Evolutionary conservation across 2,329 filamentous ascomycete species (phyloP).

Genomic region (Penicillium oxalicum): DNA sequence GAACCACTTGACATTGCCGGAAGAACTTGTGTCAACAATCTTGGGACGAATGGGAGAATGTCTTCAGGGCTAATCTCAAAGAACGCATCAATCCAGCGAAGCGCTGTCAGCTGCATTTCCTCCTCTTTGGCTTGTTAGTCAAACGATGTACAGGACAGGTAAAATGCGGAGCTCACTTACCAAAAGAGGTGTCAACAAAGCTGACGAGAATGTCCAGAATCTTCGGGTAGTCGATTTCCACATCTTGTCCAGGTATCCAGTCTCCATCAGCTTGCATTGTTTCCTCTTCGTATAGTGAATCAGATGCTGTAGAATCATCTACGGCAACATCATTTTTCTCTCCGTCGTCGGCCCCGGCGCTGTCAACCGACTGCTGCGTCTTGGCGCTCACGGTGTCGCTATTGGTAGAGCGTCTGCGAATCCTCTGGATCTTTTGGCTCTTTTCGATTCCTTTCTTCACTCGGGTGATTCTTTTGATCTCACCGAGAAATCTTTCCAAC

Average conservation of each 20-base stretch:
- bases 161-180: conserved; percentile 39
- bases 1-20: conserved; percentile 90
- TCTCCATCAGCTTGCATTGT: conserved; percentile 70
- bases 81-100: conserved; percentile 94
- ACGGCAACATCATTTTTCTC: conserved; percentile 52
- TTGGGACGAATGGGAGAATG: conserved; percentile 88
- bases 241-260: conserved; percentile 96
- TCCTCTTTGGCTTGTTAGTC: conserved; percentile 57
- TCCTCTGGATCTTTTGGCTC: conserved; percentile 64
- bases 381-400: conserved; percentile 60
- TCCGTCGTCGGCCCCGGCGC: conserved; percentile 26
- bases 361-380: conserved; percentile 41
- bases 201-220: conserved; percentile 88
- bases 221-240: conserved; percentile 85
- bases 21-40: conserved; percentile 82
- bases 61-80: conserved; percentile 97
- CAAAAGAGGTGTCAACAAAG: conserved; percentile 75
- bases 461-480: conserved; percentile 89
- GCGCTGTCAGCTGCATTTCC: conserved; percentile 80
- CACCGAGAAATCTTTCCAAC: conserved; percentile 80
- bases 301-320: conserved; percentile 42
- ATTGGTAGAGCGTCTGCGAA: conserved; percentile 65
- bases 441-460: conserved; percentile 90
- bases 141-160: conserved; percentile 22
- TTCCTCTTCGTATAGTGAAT: conserved; percentile 47